phyloP scores from a whole-genome alignment of 2,329 filamentous ascomycete genomes.

The Aspergillus sojae region DNA sequence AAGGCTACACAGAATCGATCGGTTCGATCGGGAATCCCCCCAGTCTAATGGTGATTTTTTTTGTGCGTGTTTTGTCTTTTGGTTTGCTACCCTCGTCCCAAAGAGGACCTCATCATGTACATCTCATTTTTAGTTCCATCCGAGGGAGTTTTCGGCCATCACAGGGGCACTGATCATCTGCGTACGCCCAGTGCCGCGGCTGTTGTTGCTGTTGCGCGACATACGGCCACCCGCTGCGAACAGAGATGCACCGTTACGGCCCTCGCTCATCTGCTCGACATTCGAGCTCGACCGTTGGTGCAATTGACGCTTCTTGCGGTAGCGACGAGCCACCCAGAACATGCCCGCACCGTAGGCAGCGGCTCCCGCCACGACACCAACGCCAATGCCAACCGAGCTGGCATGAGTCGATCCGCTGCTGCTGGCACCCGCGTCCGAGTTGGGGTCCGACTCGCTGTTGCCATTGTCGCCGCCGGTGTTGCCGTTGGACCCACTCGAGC shows the following conservation, averaged over 20 bases:
- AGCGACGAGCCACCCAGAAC: constrained; percentile 88
- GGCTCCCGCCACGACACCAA: constrained; percentile 76
- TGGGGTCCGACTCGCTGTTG: constrained; percentile 39
- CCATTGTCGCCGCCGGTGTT: constrained; percentile 46
- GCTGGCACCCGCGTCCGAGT: constrained; percentile 53
- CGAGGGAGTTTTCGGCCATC: constrained; percentile 90
- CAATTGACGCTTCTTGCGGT: constrained; percentile 80
- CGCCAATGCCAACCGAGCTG: constrained; percentile 67
- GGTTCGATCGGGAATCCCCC: background rate
- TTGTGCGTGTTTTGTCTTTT: constrained; percentile 16
- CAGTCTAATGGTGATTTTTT: background rate
- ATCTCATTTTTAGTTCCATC: constrained; percentile 74
- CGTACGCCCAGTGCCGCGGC: constrained; percentile 68
- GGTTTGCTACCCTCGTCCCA: constrained; percentile 14
- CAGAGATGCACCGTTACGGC: constrained; percentile 47
- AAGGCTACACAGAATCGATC: background rate
- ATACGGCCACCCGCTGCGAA: constrained; percentile 49
- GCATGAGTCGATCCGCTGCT: constrained; percentile 40
- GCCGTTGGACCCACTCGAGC: constrained; percentile 39
- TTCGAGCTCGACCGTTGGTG: constrained; percentile 77
- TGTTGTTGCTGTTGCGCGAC: constrained; percentile 59
- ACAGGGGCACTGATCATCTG: constrained; percentile 85
- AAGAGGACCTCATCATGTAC: background rate
- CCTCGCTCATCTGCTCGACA: constrained; percentile 68
- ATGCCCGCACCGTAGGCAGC: constrained; percentile 91